Percentiles rank a stretch among this genome's conserved stretches.
Evolutionary conservation across 768 basidiomycete species (phyloP).

Genomic region (Phanerochaete carnosa): DNA sequence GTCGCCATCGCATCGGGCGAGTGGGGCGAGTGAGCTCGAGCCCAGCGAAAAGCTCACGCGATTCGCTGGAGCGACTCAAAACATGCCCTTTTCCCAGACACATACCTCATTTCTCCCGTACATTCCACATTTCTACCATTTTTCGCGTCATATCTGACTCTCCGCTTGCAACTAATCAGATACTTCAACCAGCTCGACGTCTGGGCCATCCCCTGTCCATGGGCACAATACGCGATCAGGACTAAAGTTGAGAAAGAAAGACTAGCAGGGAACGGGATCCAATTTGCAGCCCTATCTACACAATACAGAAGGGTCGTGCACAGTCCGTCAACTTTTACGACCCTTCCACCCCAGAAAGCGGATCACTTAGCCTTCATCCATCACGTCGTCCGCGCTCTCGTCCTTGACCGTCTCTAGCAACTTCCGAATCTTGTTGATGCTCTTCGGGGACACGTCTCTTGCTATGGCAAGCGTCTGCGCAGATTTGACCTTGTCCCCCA

Average conservation of each 20-base stretch:
- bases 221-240: not conserved
- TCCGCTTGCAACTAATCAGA: not conserved
- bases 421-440: constrained; percentile 77
- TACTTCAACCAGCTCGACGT: not conserved
- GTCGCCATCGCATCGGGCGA: constrained; percentile 3
- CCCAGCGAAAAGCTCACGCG: not conserved
- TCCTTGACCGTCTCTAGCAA: constrained; percentile 70
- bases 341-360: not conserved
- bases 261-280: not conserved
- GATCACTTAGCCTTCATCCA: constrained; percentile 68
- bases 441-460: constrained; percentile 92
- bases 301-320: not conserved
- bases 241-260: not conserved
- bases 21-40: not conserved
- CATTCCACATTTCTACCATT: not conserved
- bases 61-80: not conserved
- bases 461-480: constrained; percentile 86
- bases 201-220: not conserved
- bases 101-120: not conserved
- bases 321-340: not conserved
- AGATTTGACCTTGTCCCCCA: constrained; percentile 76
- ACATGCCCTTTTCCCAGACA: not conserved
- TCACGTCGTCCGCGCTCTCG: constrained; percentile 48
- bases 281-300: not conserved
- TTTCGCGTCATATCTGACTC: not conserved